These are phyloP conservation scores for Anthostomella pinea DNA, from an alignment of 2,329 filamentous ascomycete genomes.

Conservation along the genomic window DNA sequence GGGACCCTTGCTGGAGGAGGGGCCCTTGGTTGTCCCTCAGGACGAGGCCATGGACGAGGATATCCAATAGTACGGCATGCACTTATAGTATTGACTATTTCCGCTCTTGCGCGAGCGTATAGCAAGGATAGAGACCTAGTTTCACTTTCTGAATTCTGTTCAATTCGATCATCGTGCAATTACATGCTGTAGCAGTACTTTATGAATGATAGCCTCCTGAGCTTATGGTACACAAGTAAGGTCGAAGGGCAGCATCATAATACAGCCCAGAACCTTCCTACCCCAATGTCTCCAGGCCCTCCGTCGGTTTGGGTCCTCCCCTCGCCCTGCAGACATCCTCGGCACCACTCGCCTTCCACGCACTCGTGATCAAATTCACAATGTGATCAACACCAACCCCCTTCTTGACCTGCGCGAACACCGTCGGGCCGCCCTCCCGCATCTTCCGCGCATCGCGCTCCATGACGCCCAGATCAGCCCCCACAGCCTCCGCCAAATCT, in stretches of 20 bases:
- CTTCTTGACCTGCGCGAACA: conserved; percentile 97
- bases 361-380: conserved; percentile 81
- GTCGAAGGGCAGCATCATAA: too few species aligned
- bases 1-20: conserved; percentile 41
- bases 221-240: too few species aligned
- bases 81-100: neutral
- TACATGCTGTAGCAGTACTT: too few species aligned
- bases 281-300: conserved; percentile 48
- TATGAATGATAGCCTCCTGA: too few species aligned
- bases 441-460: conserved; percentile 92
- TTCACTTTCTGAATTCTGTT: neutral
- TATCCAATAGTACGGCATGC: conserved; percentile 23
- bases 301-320: conserved; percentile 58
- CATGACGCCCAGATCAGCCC: conserved; percentile 90
- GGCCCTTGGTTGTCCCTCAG: conserved; percentile 15
- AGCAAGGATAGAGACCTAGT: neutral
- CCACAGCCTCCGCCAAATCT: conserved; percentile 84
- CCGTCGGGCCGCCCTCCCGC: conserved; percentile 89
- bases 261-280: too few species aligned
- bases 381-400: conserved; percentile 82
- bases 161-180: too few species aligned
- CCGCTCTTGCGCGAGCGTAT: neutral
- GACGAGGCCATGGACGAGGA: conserved; percentile 42
- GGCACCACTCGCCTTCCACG: conserved; percentile 89
- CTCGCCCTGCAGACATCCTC: conserved; percentile 53